These are phyloP conservation scores for Lunularia cruciata DNA, from an alignment of 225 moss, liverwort and hornwort genomes.

Conservation along the genomic window DNA sequence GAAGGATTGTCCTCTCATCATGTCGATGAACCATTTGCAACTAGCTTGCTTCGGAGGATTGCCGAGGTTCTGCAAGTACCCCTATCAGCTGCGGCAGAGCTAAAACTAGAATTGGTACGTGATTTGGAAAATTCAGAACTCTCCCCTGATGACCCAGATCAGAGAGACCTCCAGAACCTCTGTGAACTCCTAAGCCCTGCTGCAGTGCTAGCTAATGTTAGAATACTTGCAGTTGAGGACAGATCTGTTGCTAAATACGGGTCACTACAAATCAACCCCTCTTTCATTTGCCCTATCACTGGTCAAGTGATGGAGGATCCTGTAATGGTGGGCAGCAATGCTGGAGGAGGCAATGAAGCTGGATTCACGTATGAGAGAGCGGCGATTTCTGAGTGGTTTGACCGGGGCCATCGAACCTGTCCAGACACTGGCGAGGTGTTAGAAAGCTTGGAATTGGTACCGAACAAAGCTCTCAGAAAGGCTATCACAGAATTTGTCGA, in stretches of 20 bases:
- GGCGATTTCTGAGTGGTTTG: slow-evolving; percentile 58
- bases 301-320: slow-evolving; percentile 57
- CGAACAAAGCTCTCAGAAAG: slow-evolving; percentile 43
- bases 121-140: slow-evolving; percentile 39
- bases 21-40: slow-evolving; percentile 40
- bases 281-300: slow-evolving; percentile 61
- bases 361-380: slow-evolving; percentile 55
- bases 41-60: slow-evolving; percentile 40
- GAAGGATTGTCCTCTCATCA: slow-evolving; percentile 29
- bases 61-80: slow-evolving; percentile 43
- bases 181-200: slow-evolving; percentile 46
- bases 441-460: slow-evolving; percentile 47
- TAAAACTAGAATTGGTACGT: slow-evolving; percentile 48
- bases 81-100: slow-evolving; percentile 43
- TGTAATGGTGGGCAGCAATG: slow-evolving; percentile 49
- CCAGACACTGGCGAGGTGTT: slow-evolving; percentile 56
- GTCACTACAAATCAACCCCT: slow-evolving; percentile 33
- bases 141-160: slow-evolving; percentile 19
- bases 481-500: slow-evolving; percentile 56
- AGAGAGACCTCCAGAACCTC: slow-evolving; percentile 36
- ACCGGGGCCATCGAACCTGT: slow-evolving; percentile 48
- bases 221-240: slow-evolving; percentile 41
- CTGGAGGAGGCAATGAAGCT: no score
- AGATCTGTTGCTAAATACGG: slow-evolving; percentile 24
- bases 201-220: slow-evolving; percentile 44